Evolutionary conservation across 208 protist genomes (phyloP), one percentile per base, ranked within the genome.

Genomic region (Leishmania turanica): DNA sequence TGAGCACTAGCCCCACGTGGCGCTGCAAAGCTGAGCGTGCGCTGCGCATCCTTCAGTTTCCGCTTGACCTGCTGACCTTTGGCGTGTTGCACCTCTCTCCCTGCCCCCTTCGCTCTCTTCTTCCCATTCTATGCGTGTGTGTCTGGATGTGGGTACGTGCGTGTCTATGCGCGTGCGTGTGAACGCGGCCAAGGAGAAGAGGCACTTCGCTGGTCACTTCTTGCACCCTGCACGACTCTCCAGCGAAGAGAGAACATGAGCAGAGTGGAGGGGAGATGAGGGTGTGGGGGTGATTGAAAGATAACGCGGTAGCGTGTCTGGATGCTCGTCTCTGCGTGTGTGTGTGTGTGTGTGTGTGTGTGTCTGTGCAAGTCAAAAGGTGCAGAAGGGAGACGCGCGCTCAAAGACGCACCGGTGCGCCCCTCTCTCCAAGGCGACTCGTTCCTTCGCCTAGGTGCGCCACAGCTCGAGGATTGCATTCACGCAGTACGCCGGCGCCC

Each of bases 381-480:
- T 15, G 54, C 21, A 53, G 21, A 79, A 37, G 34, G 49, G 13
- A 69, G n/a, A 31, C 19, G 27, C 31, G 1, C 11, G 27, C 42
- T 75, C 45, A 19, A 19, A 49, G 77, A 24, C 66, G 56, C 47
- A 31, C 6, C 24, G 34, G 45, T 49, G 27, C 24, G 13, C n/a
- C 6, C 27, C 13, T 56, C 40, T 56, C 27, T 75, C 69, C 11
- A 19, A 40, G 19, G 17, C 17, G 11, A 42, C 17, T 11, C 34
- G n/a, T 27, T 47, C 34, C 54, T 31, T 65, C 74, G 34, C 11
- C 40, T 77, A 90, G 21, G 71, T 86, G 21, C 84, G 88, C 49
- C 69, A 83, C 9, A 91, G 81, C 66, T 91, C 86, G 1, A 91
- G 77, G 54, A 89, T 62, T 11, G 86, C 78, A 37, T 81, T 83